A percentile compares a stretch with the other conserved stretches of the same genome.
Conservation (phyloP, 139 green algal species). For the Ostreobium quekettii region DNA sequence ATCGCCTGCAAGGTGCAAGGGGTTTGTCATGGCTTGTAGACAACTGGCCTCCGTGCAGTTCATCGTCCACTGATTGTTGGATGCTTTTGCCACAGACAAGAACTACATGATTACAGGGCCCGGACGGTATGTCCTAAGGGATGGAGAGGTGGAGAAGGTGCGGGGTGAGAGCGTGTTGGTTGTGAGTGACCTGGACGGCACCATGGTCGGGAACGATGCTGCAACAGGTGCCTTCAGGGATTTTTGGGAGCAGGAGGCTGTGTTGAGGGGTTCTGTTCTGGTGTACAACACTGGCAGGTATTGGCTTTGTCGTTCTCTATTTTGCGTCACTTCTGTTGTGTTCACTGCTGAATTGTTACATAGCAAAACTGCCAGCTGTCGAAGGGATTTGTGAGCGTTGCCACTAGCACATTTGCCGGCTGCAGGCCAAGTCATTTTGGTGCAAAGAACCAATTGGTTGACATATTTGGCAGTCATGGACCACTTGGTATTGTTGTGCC, state of each 20-base stretch:
- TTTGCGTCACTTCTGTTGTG: not conserved
- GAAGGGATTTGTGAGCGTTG: too few relatives aligned
- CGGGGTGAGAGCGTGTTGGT: conserved; percentile 23
- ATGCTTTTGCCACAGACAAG: conserved; percentile 11
- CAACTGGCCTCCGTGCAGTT: conserved; percentile 14
- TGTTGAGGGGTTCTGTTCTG: conserved; percentile 35
- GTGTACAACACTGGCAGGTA: conserved; percentile 47
- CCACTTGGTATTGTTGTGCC: too few relatives aligned
- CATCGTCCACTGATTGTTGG: conserved; percentile 13
- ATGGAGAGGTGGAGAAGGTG: conserved; percentile 17
- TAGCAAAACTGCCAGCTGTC: too few relatives aligned
- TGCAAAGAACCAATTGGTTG: too few relatives aligned
- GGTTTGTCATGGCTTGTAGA: not conserved
- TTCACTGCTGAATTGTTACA: too few relatives aligned
- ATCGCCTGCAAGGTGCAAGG: not conserved
- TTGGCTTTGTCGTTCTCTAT: not conserved
- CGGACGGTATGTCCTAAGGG: conserved; percentile 18
- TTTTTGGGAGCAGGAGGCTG: conserved; percentile 64
- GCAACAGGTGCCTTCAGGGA: conserved; percentile 54
- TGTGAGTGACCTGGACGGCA: conserved; percentile 78
- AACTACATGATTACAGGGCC: conserved; percentile 24
- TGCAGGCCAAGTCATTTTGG: too few relatives aligned
- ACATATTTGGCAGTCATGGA: too few relatives aligned
- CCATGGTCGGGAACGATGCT: conserved; percentile 73
- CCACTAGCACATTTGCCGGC: too few relatives aligned